Conservation (phyloP, 1,284 basidiomycete genomes). For the Moesziomyces antarcticus region DNA sequence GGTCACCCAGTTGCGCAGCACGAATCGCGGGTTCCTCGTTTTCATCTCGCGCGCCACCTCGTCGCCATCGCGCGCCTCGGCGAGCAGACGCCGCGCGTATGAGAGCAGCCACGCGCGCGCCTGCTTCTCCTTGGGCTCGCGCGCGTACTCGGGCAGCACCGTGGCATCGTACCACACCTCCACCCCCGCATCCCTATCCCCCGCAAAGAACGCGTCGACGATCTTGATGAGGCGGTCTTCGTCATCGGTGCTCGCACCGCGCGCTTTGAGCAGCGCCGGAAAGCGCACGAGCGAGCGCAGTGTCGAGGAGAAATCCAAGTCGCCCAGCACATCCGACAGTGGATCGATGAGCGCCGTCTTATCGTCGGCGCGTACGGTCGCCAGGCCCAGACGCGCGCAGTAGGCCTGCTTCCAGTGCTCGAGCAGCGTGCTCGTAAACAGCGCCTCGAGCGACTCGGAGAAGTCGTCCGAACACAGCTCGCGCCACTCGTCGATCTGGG, state of each 20-base stretch:
- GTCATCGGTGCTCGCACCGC: constrained; percentile 5
- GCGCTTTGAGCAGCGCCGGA: constrained; percentile 36
- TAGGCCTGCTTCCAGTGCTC: constrained; percentile 58
- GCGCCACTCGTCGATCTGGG: constrained; percentile 49
- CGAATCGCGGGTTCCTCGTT: constrained; percentile 57
- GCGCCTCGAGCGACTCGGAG: constrained; percentile 39
- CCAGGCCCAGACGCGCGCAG: constrained; percentile 49
- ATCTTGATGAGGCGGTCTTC: constrained; percentile 32
- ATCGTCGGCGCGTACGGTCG: constrained; percentile 15
- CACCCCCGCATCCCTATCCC: constrained; percentile 9
- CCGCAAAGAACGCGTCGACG: constrained; percentile 29
- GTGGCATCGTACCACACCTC: constrained; percentile 43
- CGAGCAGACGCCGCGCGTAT: constrained; percentile 47
- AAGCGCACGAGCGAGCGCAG: constrained; percentile 50
- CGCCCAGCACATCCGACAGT: constrained; percentile 28
- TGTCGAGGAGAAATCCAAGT: constrained; percentile 52
- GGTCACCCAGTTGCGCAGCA: constrained; percentile 65
- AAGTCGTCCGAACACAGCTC: constrained; percentile 43
- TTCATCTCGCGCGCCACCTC: constrained; percentile 41
- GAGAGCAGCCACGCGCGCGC: constrained; percentile 47
- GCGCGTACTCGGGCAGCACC: constrained; percentile 29
- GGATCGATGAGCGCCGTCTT: constrained; percentile 44
- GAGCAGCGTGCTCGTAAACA: constrained; percentile 46
- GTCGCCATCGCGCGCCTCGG: constrained; percentile 32
- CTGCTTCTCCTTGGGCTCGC: constrained; percentile 36